Evolutionary conservation across 2,329 filamentous ascomycete genomes (phyloP).

Genomic region (Camillea tinctor): DNA sequence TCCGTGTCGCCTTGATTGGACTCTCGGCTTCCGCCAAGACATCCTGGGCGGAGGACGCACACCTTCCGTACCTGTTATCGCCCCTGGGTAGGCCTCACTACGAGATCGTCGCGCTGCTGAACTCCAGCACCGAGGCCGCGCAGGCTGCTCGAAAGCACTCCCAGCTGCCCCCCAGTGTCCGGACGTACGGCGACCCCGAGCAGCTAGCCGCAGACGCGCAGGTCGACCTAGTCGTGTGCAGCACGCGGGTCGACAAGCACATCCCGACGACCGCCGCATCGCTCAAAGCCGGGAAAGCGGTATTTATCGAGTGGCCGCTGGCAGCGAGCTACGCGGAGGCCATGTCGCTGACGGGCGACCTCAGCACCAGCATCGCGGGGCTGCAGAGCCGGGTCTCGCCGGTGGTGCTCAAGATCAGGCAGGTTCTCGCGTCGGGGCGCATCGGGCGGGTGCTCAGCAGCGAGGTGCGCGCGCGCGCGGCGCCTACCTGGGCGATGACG

Average conservation of each 20-base stretch:
- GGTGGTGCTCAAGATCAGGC: constrained; percentile 41
- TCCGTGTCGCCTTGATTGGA: constrained; percentile 57
- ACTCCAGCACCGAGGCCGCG: constrained; percentile 47
- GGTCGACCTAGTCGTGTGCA: constrained; percentile 55
- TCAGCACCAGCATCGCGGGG: constrained; percentile 44
- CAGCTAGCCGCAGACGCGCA: constrained; percentile 47
- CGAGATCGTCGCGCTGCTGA: constrained; percentile 51
- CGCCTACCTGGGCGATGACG: too few species aligned
- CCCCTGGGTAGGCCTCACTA: constrained; percentile 42
- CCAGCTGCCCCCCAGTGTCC: constrained; percentile 39
- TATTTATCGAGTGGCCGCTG: constrained; percentile 60
- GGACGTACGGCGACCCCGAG: constrained; percentile 50
- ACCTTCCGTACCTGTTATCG: constrained; percentile 59
- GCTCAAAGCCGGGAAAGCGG: constrained; percentile 49
- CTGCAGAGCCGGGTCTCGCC: constrained; percentile 51
- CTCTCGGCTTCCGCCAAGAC: constrained; percentile 51
- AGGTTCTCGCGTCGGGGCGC: constrained; percentile 42
- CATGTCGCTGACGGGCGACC: constrained; percentile 38
- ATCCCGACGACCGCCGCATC: constrained; percentile 44
- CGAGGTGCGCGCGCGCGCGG: constrained; percentile 40
- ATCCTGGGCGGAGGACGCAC: constrained; percentile 54
- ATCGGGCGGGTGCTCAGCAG: constrained; percentile 55
- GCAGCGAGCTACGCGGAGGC: constrained; percentile 43
- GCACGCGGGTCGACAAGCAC: constrained; percentile 55
- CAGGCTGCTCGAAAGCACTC: constrained; percentile 42